Evolutionary conservation across 1,284 basidiomycete species (phyloP), one percentile per base, ranked within the genome.

Genomic region (Rhodotorula sp.): DNA sequence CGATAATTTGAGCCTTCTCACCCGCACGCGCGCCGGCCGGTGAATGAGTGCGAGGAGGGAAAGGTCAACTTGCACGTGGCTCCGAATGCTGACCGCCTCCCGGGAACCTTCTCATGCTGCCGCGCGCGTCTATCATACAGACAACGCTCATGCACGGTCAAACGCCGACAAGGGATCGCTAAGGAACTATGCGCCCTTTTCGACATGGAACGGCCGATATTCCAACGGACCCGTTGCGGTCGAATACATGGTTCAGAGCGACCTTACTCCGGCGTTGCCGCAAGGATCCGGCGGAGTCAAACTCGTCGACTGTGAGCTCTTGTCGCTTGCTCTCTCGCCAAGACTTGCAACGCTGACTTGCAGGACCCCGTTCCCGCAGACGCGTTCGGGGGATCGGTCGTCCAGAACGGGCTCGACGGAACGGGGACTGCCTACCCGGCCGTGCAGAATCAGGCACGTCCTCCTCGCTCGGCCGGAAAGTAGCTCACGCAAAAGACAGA

Each of bases 151-250:
- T 31, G 8, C 60, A 2, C 72, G 75, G 4, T 52, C 52, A 1
- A 3, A 49, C 1, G 12, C 59, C 16, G 64, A 72, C 43, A 21
- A 52, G 10, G 56, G 62, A 12, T 70, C 68, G 16, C 52, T 76
- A 6, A 51, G 75, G 6, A 3, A 70, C 14, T 76, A 70, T 51
- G 51, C 51, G n/a, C 75, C 75, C 6, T 76, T 70, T 54, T 39
- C 58, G 52, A 51, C 56, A 43, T 67, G 54, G 23, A 61, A 58
- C 29, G 75, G 75, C 15, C 58, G 67, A 21, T 76, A 74, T 62
- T 52, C 72, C 48, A 76, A 76, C 29, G 75, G 75, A 3, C 58
- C 59, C 51, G 75, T 76, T 21, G 75, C 57, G 0, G 72, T 74
- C 58, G 75, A 76, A 56, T 72, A 63, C 51, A 70, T 76, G 70